Evolutionary conservation across 495 filamentous ascomycete genomes (phyloP), one percentile per base, ranked within the genome.

Genomic region (Pyrenula aspistea): DNA sequence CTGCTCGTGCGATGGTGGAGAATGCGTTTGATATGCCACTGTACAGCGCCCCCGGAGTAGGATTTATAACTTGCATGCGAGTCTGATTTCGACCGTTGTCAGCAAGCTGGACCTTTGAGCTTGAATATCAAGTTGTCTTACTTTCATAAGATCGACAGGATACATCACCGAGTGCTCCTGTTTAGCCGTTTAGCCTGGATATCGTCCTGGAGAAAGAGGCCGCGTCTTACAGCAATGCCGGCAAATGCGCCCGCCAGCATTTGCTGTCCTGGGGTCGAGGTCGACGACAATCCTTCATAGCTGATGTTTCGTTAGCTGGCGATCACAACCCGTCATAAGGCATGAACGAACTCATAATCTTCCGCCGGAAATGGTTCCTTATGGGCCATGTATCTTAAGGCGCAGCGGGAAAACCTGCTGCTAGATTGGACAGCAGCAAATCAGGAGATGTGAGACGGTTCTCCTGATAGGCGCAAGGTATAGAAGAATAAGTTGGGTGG

Each of bases 151-250:
- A 73, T 99, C 93, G 60, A 99, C 87, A 10, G 93, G 93, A 63
- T 99, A 99, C 93, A 99, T 96, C 60, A 94, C 89, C 54, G 91
- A 92, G 70, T 92, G 89, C 72, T 92, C 87, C 79, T 79, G 56
- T 53, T 24, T 12, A 24, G 48, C 2, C 20, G 55, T 68, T 36
- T 68, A 56, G 47, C 49, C 48, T 54, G 47, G n/a, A 25, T 51
- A 23, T 52, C n/a, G 19, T 8, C 50, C 20, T 20, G 50, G 8
- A 10, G 62, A 2, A 24, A 24, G 24, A 25, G 49, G 24, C 10
- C 2, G 49, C 60, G 8, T 20, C 83, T 64, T 84, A 97, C 93
- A 69, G 91, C 91, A 65, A 99, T 95, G 55, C 93, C 93, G 53
- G 93, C 93, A 71, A 97, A 96, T 63, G 94, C 93, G 68, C 93